A percentile compares a stretch with the other conserved stretches of the same genome.
Conservation (phyloP, 495 filamentous ascomycete genomes). For the Xylaria longipes region DNA sequence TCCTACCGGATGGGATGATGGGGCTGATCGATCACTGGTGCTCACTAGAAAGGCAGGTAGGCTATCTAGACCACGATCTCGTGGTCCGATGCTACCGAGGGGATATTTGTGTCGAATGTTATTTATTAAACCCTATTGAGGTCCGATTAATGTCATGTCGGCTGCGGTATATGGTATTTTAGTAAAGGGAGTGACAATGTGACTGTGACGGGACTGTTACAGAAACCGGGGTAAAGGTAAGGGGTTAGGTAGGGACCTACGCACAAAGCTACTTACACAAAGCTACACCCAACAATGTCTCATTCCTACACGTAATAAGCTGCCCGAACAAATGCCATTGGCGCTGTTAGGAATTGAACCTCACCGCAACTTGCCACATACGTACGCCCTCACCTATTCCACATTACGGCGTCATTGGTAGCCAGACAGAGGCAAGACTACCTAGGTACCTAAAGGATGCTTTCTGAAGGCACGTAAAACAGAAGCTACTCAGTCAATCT, state of each 20-base stretch:
- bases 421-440: background rate
- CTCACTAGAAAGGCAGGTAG: slow-evolving; percentile 19
- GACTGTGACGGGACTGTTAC: too few relatives aligned
- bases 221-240: background rate
- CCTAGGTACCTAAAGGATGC: too few relatives aligned
- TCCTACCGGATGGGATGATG: slow-evolving; percentile 15
- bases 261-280: background rate
- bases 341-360: background rate
- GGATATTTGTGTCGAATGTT: background rate
- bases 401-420: background rate
- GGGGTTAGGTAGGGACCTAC: background rate
- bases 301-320: background rate
- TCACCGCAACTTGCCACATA: background rate
- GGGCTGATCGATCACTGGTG: slow-evolving; percentile 11
- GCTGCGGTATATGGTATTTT: background rate
- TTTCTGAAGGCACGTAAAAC: background rate
- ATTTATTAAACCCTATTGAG: background rate
- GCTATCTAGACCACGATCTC: background rate
- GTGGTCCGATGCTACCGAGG: slow-evolving; percentile 11
- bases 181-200: background rate
- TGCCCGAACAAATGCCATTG: background rate
- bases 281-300: background rate
- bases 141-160: background rate
- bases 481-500: background rate
- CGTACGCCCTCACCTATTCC: background rate